Conservation (phyloP, 306 rosid genomes). For the Amphicarpaea edgeworthii region DNA sequence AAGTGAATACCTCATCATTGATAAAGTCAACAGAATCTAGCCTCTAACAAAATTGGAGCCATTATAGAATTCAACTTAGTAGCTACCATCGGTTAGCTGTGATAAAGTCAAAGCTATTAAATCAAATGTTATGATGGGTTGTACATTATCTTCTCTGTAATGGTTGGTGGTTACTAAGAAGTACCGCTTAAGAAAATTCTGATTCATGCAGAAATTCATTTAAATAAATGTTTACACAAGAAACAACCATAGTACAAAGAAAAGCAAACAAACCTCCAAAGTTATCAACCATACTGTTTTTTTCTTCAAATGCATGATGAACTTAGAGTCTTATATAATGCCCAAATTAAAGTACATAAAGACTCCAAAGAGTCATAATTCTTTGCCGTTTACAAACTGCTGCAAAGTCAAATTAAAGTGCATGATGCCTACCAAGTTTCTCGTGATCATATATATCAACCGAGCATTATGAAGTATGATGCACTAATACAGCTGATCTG, state of each 20-base stretch:
- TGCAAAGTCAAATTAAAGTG: too few species aligned
- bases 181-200: neutral
- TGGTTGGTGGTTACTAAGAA: neutral
- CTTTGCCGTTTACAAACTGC: too few species aligned
- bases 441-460: too few species aligned
- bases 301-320: neutral
- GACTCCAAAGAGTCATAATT: neutral
- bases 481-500: neutral
- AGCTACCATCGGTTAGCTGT: neutral
- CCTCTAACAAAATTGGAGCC: neutral
- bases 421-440: too few species aligned
- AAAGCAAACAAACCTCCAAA: neutral
- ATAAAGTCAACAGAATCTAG: neutral
- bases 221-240: neutral
- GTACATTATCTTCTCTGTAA: neutral
- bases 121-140: neutral
- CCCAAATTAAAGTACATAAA: neutral
- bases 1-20: neutral
- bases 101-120: neutral
- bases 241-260: neutral
- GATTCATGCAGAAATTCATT: constrained; percentile 10
- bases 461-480: too few species aligned
- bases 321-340: neutral
- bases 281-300: neutral
- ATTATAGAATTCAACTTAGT: neutral